Conservation (phyloP, 352 stramenopile genomes). For the Phytophthora lateralis region DNA sequence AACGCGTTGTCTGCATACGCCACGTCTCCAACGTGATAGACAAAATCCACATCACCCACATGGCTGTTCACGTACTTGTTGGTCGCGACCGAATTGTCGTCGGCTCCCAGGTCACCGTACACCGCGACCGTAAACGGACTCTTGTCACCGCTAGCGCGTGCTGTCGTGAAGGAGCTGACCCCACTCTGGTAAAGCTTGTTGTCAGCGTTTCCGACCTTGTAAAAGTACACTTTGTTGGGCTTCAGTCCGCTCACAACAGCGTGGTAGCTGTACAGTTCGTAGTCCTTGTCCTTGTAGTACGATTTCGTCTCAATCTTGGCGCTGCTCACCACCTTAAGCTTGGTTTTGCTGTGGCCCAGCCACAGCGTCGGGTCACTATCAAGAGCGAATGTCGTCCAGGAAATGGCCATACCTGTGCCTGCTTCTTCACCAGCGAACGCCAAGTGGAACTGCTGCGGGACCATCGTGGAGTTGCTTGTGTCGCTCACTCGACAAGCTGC, state of each 20-base stretch:
- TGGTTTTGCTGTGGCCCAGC: conserved; percentile 14
- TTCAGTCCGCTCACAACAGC: conserved; percentile 37
- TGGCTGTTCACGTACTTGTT: conserved; percentile 44
- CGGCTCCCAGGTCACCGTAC: conserved; percentile 37
- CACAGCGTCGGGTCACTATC: conserved; percentile 36
- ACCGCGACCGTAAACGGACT: conserved; percentile 33
- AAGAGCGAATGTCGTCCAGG: conserved; percentile 36
- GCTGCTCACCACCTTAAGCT: conserved; percentile 12
- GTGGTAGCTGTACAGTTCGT: conserved; percentile 52
- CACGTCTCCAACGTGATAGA: conserved; percentile 41
- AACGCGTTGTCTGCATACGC: conserved; percentile 41
- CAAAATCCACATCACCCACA: conserved; percentile 30
- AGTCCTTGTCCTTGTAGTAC: conserved; percentile 50
- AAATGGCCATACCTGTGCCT: conserved; percentile 38
- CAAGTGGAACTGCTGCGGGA: conserved; percentile 46
- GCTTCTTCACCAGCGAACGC: conserved; percentile 44
- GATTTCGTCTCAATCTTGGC: conserved; percentile 22
- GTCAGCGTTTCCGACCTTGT: conserved; percentile 19
- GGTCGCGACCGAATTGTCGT: conserved; percentile 33
- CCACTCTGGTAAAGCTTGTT: conserved; percentile 32
- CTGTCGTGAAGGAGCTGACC: conserved; percentile 40
- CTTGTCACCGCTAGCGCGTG: conserved; percentile 23
- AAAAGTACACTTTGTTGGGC: conserved; percentile 43
- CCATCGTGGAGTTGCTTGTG: conserved; percentile 25
- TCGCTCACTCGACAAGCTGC: conserved; percentile 43